phyloP scores from a whole-genome alignment of 73 alveolate species.

The Paramecium tetraurelia region DNA sequence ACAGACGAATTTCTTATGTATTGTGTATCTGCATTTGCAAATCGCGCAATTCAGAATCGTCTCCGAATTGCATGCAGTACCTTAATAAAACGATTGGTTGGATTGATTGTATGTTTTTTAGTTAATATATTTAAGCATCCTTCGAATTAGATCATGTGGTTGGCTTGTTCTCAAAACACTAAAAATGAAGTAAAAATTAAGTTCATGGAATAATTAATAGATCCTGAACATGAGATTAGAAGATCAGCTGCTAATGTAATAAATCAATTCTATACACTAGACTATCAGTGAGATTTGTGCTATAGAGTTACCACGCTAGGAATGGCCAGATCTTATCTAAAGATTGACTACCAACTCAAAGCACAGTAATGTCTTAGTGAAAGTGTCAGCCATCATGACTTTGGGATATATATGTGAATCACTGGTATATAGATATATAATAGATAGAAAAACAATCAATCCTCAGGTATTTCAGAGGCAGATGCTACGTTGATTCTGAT shows the following conservation, averaged over 20 bases:
- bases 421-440: not conserved
- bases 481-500: not conserved
- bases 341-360: not conserved
- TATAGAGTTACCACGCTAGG: not conserved
- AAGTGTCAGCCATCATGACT: slow-evolving; percentile 19
- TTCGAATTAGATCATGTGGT: not conserved
- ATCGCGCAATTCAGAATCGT: not conserved
- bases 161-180: not conserved
- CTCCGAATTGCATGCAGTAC: not conserved
- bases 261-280: not conserved
- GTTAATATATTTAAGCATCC: not conserved
- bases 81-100: not conserved
- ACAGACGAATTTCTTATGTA: not conserved
- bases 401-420: slow-evolving; percentile 36
- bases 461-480: not conserved
- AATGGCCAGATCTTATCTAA: slow-evolving; percentile 40
- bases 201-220: not conserved
- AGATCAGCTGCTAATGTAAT: slow-evolving; percentile 40
- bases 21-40: not conserved
- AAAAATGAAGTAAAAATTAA: slow-evolving; percentile 5
- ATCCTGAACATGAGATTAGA: slow-evolving; percentile 12
- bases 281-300: slow-evolving; percentile 46
- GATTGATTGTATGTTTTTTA: not conserved
- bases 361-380: not conserved
- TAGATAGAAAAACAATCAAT: not conserved